Evolutionary conservation across 2,329 filamentous ascomycete species (phyloP).

Genomic region (Camillea tinctor): DNA sequence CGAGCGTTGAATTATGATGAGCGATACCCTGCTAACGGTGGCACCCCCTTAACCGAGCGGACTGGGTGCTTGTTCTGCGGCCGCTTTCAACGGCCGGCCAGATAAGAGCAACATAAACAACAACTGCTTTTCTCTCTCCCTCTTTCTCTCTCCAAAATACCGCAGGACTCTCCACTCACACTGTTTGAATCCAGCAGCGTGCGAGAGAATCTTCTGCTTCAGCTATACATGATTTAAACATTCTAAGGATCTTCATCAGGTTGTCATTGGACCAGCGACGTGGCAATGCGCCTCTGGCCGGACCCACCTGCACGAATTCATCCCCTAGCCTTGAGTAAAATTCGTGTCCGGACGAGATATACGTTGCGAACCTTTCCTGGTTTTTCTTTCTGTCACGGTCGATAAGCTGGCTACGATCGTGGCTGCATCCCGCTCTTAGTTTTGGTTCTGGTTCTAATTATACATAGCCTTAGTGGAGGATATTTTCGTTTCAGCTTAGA

Average conservation of each 20-base stretch:
- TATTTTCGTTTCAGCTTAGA: conserved; percentile 7
- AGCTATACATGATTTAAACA: conserved; percentile 25
- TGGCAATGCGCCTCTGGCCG: conserved; percentile 32
- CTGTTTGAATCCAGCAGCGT: conserved; percentile 18
- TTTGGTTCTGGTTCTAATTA: conserved; percentile 9
- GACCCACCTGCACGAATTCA: conserved; percentile 31
- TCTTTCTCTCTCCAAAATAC: conserved; percentile 20
- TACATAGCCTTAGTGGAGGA: conserved; percentile 11
- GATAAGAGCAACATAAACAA: conserved; percentile 20
- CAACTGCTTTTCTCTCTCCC: conserved; percentile 4
- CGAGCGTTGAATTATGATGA: conserved; percentile 21
- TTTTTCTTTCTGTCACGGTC: conserved; percentile 15
- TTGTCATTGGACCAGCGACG: conserved; percentile 30
- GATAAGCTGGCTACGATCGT: conserved; percentile 13
- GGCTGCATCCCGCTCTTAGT: conserved; percentile 17
- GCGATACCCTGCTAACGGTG: conserved; percentile 13
- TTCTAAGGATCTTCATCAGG: conserved; percentile 26
- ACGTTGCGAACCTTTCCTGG: conserved; percentile 14
- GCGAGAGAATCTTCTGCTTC: conserved; percentile 18
- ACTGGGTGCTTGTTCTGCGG: conserved; percentile 22
- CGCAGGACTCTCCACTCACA: conserved; percentile 24
- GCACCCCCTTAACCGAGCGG: conserved; percentile 14
- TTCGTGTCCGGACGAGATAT: conserved; percentile 11
- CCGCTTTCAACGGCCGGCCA: conserved; percentile 23
- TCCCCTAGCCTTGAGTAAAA: conserved; percentile 22